phyloP scores from a whole-genome alignment of 2,329 filamentous ascomycete species.

The Penicillium sp. region DNA sequence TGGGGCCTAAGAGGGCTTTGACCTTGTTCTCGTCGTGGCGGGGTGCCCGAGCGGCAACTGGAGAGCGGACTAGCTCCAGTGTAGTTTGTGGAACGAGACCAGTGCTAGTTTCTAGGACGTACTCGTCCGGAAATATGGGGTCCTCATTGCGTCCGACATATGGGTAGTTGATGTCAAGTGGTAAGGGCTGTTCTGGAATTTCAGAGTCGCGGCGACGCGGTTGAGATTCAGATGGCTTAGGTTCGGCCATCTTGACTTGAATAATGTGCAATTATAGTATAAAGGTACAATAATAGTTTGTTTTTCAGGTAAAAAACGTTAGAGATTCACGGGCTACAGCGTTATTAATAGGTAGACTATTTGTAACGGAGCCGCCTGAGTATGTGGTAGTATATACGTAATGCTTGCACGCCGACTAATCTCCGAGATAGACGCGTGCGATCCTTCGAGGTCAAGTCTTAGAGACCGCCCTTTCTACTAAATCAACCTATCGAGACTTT shows the following conservation, averaged over 20 bases:
- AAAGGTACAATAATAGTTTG: not conserved
- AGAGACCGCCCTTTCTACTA: too few species aligned
- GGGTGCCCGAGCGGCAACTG: too few species aligned
- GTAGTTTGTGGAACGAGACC: slow-evolving; percentile 22
- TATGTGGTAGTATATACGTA: not conserved
- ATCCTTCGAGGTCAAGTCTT: too few species aligned
- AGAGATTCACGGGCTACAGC: not conserved
- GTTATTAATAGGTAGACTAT: slow-evolving; percentile 10
- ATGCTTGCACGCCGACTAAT: slow-evolving; percentile 13
- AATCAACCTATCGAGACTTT: too few species aligned
- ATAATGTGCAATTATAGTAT: not conserved
- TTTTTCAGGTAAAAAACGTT: not conserved
- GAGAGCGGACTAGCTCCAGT: slow-evolving; percentile 1
- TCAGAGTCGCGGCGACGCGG: slow-evolving; percentile 23
- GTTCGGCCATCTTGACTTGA: not conserved
- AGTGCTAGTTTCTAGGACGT: slow-evolving; percentile 20
- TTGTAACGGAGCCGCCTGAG: not conserved
- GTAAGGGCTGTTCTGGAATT: slow-evolving; percentile 17
- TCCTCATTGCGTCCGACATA: slow-evolving; percentile 21
- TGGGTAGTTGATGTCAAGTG: slow-evolving; percentile 32
- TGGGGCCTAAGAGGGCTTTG: too few species aligned
- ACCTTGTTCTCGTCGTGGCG: too few species aligned
- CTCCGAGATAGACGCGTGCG: slow-evolving; percentile 12
- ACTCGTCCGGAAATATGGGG: slow-evolving; percentile 24
- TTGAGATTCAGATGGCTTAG: slow-evolving; percentile 7